phyloP scores from a whole-genome alignment of 352 stramenopile species.

The Globisporangium alternatum region DNA sequence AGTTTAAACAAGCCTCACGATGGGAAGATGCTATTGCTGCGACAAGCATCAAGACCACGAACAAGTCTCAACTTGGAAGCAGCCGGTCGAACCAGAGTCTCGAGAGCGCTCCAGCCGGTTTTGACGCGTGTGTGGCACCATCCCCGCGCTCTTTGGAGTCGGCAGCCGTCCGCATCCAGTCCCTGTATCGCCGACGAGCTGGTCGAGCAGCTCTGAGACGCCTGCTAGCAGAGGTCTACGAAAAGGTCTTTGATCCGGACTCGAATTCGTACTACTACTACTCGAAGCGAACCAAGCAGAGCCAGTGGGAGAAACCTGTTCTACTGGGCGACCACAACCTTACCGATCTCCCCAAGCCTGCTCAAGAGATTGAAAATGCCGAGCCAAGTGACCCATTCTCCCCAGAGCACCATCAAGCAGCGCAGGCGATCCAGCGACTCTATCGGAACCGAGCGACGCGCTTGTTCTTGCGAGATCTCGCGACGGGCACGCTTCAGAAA shows the following conservation, averaged over 20 bases:
- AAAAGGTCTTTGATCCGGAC: conserved; percentile 34
- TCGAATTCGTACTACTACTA: conserved; percentile 31
- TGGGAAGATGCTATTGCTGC: not conserved
- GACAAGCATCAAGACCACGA: not conserved
- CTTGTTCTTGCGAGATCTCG: conserved; percentile 36
- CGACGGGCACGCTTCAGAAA: conserved; percentile 35
- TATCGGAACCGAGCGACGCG: conserved; percentile 32
- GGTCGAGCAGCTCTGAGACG: not conserved
- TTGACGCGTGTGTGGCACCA: not conserved
- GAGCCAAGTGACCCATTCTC: not conserved
- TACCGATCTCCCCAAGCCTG: not conserved
- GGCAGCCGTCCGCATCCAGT: conserved; percentile 2
- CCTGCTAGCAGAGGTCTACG: conserved; percentile 17
- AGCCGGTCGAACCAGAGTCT: not conserved
- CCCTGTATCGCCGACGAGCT: not conserved
- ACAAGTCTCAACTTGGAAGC: not conserved
- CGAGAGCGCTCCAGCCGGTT: not conserved
- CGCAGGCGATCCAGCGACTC: conserved; percentile 34
- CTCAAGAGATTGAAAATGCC: not conserved
- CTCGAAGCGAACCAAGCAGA: conserved; percentile 27
- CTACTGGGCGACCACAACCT: conserved; percentile 13
- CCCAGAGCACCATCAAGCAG: conserved; percentile 17
- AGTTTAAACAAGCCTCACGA: not conserved
- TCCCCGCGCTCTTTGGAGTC: not conserved
- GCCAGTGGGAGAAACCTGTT: conserved; percentile 29